These are phyloP conservation scores for Scutellaria baicalensis DNA, from an alignment of 257 asterid species.

Conservation along the genomic window DNA sequence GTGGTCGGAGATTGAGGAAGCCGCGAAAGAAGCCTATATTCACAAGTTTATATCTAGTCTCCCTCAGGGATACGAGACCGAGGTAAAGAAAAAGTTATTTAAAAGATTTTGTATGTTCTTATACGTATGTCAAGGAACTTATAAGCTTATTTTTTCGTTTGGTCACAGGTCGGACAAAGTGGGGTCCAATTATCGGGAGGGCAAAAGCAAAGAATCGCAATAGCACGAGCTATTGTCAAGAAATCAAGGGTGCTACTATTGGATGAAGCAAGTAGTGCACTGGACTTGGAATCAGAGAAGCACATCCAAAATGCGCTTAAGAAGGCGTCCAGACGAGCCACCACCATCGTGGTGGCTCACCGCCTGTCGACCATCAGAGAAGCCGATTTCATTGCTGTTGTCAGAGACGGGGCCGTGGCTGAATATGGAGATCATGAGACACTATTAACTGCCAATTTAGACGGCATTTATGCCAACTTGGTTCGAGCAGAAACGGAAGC, in stretches of 20 bases:
- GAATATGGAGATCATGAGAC: constrained; percentile 70
- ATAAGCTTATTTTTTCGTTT: background rate
- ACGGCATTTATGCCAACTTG: constrained; percentile 60
- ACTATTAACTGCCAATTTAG: constrained; percentile 40
- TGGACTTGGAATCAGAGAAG: constrained; percentile 76
- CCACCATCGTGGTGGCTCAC: constrained; percentile 79
- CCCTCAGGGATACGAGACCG: constrained; percentile 83
- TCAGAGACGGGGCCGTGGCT: constrained; percentile 53
- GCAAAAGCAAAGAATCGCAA: constrained; percentile 85
- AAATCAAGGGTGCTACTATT: constrained; percentile 54
- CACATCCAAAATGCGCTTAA: constrained; percentile 65
- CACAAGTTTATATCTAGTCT: constrained; percentile 74
- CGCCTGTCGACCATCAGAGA: constrained; percentile 72
- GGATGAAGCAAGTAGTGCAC: constrained; percentile 88
- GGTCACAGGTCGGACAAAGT: constrained; percentile 60
- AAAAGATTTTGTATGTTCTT: too few relatives aligned
- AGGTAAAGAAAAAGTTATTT: too few relatives aligned
- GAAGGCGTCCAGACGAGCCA: constrained; percentile 54
- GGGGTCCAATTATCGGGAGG: constrained; percentile 87
- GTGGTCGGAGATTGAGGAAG: constrained; percentile 74
- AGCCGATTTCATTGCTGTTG: constrained; percentile 56
- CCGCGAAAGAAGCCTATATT: constrained; percentile 73
- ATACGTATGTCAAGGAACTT: too few relatives aligned
- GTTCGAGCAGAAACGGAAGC: constrained; percentile 80
- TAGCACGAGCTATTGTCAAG: constrained; percentile 74